These are phyloP conservation scores for Galeopsis tetrahit DNA, from an alignment of 257 asterid species.

Conservation along the genomic window DNA sequence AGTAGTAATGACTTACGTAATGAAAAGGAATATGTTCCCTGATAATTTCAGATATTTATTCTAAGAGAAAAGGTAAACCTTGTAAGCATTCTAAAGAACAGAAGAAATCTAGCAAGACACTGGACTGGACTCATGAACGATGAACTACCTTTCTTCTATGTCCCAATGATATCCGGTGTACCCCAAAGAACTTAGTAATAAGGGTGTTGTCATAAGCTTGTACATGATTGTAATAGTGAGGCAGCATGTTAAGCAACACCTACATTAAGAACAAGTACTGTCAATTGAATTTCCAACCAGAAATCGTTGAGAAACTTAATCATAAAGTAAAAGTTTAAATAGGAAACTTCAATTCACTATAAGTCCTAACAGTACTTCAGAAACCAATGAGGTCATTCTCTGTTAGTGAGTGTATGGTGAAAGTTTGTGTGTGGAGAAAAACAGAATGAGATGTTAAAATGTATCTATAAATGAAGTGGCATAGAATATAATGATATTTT, in stretches of 20 bases:
- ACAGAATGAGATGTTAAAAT: not conserved
- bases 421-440: conserved; percentile 15
- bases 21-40: conserved; percentile 4
- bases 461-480: not conserved
- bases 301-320: conserved; percentile 20
- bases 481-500: conserved; percentile 5
- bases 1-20: conserved; percentile 20
- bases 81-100: conserved; percentile 15
- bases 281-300: conserved; percentile 11
- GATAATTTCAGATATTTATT: conserved; percentile 8
- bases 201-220: conserved; percentile 87
- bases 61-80: not conserved
- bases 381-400: not conserved
- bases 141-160: conserved; percentile 76
- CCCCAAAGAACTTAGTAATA: conserved; percentile 93
- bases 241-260: conserved; percentile 90
- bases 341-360: conserved; percentile 6
- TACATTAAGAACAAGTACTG: conserved; percentile 39
- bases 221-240: conserved; percentile 80
- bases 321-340: conserved; percentile 7
- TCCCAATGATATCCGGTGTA: conserved; percentile 69
- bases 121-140: conserved; percentile 24
- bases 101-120: conserved; percentile 29
- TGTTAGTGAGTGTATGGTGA: not conserved
- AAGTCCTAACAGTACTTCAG: not conserved